Conservation (phyloP, 768 basidiomycete species). For the Candolleomyces aberdarensis region DNA sequence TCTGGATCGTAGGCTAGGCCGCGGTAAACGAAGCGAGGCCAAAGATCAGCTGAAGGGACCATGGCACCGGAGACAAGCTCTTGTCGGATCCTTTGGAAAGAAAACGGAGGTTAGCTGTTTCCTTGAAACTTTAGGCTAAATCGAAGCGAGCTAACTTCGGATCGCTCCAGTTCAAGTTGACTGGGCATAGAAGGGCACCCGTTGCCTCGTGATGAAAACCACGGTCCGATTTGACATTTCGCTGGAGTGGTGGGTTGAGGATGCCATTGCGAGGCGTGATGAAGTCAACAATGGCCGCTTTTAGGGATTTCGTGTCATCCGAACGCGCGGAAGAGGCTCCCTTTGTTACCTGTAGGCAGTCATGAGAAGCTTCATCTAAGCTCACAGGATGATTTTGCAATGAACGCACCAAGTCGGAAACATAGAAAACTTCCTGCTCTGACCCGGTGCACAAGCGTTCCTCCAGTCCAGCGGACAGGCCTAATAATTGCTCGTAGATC, state of each 20-base stretch:
- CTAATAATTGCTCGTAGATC: not conserved
- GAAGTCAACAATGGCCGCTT: conserved; percentile 21
- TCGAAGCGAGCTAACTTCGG: conserved; percentile 5
- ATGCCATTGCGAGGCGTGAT: conserved; percentile 17
- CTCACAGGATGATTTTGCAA: not conserved
- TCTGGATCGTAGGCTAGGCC: conserved; percentile 16
- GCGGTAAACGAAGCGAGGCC: conserved; percentile 21
- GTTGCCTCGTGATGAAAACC: conserved; percentile 13
- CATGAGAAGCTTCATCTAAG: no score
- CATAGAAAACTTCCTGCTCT: conserved; percentile 14
- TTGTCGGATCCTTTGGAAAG: conserved; percentile 2
- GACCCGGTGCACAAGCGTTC: conserved; percentile 12
- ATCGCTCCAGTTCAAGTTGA: conserved; percentile 10
- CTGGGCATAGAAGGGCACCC: conserved; percentile 16
- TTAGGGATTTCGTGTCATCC: conserved; percentile 17
- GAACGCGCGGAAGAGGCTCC: conserved; percentile 16
- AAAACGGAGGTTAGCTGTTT: no score
- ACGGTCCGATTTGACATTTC: conserved; percentile 7
- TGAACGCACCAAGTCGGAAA: conserved; percentile 17
- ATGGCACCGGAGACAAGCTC: conserved; percentile 14
- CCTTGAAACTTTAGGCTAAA: not conserved
- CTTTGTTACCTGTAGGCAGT: conserved; percentile 18
- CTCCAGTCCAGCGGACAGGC: conserved; percentile 9
- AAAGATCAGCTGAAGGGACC: conserved; percentile 18
- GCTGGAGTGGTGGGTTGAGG: conserved; percentile 8